Evolutionary conservation across 768 basidiomycete species (phyloP).

Genomic region (Hericium coralloides): DNA sequence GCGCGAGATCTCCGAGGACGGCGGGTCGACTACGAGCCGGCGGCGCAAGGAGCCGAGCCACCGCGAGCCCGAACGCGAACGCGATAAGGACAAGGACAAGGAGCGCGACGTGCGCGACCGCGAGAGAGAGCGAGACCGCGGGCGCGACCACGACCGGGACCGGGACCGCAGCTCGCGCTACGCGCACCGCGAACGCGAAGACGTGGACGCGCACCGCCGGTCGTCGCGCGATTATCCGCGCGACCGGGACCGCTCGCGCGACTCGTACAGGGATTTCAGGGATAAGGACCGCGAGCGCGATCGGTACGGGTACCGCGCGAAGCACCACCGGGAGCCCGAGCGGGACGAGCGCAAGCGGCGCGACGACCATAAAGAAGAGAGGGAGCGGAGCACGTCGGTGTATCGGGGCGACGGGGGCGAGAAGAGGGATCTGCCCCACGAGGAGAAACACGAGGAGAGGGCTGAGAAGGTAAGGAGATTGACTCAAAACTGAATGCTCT

Average conservation of each 20-base stretch:
- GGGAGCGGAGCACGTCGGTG: constrained; percentile 42
- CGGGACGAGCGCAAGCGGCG: constrained; percentile 40
- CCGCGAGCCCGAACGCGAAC: constrained; percentile 16
- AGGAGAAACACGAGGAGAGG: constrained; percentile 42
- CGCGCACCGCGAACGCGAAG: constrained; percentile 4
- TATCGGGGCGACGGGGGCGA: constrained; percentile 23
- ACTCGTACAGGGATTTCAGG: constrained; percentile 24
- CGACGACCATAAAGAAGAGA: constrained; percentile 31
- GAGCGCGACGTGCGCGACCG: constrained; percentile 27
- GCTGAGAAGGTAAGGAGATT: constrained; percentile 50
- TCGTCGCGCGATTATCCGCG: constrained; percentile 15
- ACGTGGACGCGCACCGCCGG: not conserved
- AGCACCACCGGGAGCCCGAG: constrained; percentile 46
- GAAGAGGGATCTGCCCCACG: constrained; percentile 30
- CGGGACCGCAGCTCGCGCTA: constrained; percentile 16
- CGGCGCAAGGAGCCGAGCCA: constrained; percentile 66
- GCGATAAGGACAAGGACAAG: constrained; percentile 35
- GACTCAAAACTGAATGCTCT: not conserved
- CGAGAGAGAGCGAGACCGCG: constrained; percentile 21
- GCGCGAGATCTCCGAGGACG: constrained; percentile 71
- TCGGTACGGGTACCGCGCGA: constrained; percentile 30
- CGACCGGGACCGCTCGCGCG: constrained; percentile 24
- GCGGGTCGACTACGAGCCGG: constrained; percentile 68
- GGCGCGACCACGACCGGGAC: constrained; percentile 8
- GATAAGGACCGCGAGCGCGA: constrained; percentile 29